Evolutionary conservation across 2,329 filamentous ascomycete species (phyloP), one percentile per base, ranked within the genome.

Genomic region (Neonectria magnoliae): DNA sequence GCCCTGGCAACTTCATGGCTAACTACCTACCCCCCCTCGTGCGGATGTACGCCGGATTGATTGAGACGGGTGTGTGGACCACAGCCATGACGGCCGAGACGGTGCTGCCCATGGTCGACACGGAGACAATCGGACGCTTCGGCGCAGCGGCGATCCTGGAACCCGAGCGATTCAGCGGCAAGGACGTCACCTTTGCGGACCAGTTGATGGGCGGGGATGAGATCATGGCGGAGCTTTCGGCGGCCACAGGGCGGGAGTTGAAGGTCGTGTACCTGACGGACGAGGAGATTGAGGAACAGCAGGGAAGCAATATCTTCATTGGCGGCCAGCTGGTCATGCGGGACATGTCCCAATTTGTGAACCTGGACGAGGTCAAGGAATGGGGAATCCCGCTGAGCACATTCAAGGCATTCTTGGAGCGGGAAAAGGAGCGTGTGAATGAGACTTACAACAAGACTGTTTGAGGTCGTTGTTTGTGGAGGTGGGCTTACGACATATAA

Each of bases 1-100:
- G 83, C 2, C 83, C 83, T 0, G 82, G 81, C 1, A 81, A 78
- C 68, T 87, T 88, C 76, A 84, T 85, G 81, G 77, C 79, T 20
- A 87, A 88, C 68, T 83, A 82, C 64, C 52, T 86, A 5, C 61
- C 73, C 4, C 84, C 84, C 3, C 74, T 80, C 11, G 78, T 80
- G 1, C 57, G 55, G 9, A 76, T 81, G 74, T 84, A 81, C 62
- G 76, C 78, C 0, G 80, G 77, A 0, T 73, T 85, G 7, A 70
- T 75, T 2, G 75, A 78, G 6, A 74, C 75, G 3, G 81, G 81
- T 0, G 72, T 77, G 22, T 82, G 81, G 65, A 73, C 72, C 0
- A 80, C 78, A 2, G 79, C 81, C 0, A 68, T 81, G 22, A 68
- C 67, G 0, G 70, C 73, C 0, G 76, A 78, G n/a, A 80, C 77